Evolutionary conservation across 768 basidiomycete species (phyloP).

Genomic region (Hebeloma cylindrosporum): DNA sequence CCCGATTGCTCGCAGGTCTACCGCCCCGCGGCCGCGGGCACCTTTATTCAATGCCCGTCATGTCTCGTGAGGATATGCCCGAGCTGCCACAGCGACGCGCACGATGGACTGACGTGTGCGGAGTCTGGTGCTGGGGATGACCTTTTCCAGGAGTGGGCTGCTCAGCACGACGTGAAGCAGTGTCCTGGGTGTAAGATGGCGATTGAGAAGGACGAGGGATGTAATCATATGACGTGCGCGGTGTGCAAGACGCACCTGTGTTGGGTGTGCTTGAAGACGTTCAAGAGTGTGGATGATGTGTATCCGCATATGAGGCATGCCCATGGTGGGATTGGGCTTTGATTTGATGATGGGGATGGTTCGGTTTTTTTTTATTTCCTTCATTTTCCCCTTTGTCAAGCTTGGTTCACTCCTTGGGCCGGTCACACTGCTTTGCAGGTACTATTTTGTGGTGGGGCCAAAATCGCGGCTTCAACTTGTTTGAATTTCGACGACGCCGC

Average conservation of each 20-base stretch:
- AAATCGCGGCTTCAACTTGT: no score
- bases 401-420: no score
- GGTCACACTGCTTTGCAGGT: no score
- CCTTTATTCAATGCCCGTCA: slow-evolving; percentile 65
- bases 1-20: slow-evolving; percentile 80
- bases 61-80: slow-evolving; percentile 73
- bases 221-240: slow-evolving; percentile 82
- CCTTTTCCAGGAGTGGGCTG: slow-evolving; percentile 65
- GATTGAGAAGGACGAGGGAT: slow-evolving; percentile 75
- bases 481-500: no score
- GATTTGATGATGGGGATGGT: slow-evolving; percentile 15
- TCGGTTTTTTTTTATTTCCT: slow-evolving; percentile 20
- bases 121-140: slow-evolving; percentile 55
- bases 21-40: slow-evolving; percentile 48
- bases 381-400: no score
- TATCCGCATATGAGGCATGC: slow-evolving; percentile 71
- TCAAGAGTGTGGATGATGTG: slow-evolving; percentile 66
- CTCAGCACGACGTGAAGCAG: slow-evolving; percentile 62
- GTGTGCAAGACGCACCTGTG: slow-evolving; percentile 77
- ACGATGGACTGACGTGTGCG: slow-evolving; percentile 67
- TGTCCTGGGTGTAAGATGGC: slow-evolving; percentile 72
- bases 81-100: slow-evolving; percentile 52
- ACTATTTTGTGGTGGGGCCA: no score
- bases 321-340: slow-evolving; percentile 66
- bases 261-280: slow-evolving; percentile 77